Base-by-base conservation (phyloP, 2,329 filamentous ascomycete species). In the Aspergillus arachidicola region DNA sequence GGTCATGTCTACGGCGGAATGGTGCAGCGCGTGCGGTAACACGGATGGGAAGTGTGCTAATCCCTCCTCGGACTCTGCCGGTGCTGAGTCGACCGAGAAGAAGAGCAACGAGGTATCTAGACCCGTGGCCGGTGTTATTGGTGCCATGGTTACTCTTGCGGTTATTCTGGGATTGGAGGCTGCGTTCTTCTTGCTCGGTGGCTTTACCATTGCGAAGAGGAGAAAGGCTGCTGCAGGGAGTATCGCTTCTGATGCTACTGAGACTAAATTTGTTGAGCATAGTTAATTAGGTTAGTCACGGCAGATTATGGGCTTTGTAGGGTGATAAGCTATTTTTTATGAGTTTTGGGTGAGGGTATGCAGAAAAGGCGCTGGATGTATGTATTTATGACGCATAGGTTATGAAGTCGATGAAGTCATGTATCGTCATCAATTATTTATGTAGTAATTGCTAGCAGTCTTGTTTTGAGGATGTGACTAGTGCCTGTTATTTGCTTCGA, bases 111-210 rank as follows among this genome's bases (percentile, higher is more conserved):
- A 85, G 10, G 82, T 96, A 32, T 90, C 89, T 57, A 86, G 83
- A 43, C 84, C 87, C 6, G 87, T 94, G n/a, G 92, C 91, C 0
- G 92, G 93, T 58, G 92, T 94, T 6, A 93, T 96, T 72, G 89
- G 89, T 41, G 89, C 89, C 0, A 85, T 90, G 82, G 87, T 91
- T 21, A 90, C 88, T 1, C 74, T 91, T 45, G 88, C 82, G 28
- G 86, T 90, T 12, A 80, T 90, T n/a, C 69, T 90, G 50, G 86
- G 85, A 0, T 59, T 87, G 12, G 84, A 86, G 67, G 82, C 79
- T 1, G 67, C 87, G 23, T 75, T 85, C 58, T 71, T 89, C 75
- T 65, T 88, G 50, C 59, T 85, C 9, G 86, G 83, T 66, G 87
- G 87, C 0, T 83, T 87, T 66, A 83, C 84, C 64, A 72, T 90